Percentiles rank a stretch among this genome's conserved stretches.
Conservation (phyloP, 306 rosid genomes). For the Glycine tomentella region DNA sequence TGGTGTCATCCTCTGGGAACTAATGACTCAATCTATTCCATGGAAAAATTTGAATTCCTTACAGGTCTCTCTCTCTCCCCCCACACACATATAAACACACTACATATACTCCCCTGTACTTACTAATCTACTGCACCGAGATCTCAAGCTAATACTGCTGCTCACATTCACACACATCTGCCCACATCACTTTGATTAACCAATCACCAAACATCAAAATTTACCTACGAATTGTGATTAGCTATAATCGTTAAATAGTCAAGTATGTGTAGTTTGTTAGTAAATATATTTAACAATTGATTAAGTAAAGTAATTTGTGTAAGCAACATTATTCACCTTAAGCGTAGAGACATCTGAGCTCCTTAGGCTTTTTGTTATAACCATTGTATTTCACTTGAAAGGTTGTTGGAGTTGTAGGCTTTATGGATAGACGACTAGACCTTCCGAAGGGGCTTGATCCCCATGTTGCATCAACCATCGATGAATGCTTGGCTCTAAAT, state of each 20-base stretch:
- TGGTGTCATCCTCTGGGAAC: conserved; percentile 84
- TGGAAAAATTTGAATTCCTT: conserved; percentile 70
- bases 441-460: conserved; percentile 73
- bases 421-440: conserved; percentile 81
- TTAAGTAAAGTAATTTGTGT: conserved; percentile 5
- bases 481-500: conserved; percentile 56
- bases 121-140: no score
- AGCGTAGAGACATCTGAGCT: neutral
- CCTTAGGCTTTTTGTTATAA: conserved; percentile 17
- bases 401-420: conserved; percentile 90
- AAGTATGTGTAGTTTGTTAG: conserved; percentile 3
- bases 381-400: conserved; percentile 45
- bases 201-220: neutral
- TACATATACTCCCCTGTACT: no score
- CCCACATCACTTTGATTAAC: conserved; percentile 5
- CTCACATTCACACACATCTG: conserved; percentile 2
- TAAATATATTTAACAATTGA: conserved; percentile 14
- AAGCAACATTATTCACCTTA: conserved; percentile 3
- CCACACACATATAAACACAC: no score
- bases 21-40: conserved; percentile 72
- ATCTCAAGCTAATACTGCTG: no score
- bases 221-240: neutral
- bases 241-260: neutral
- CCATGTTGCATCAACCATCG: conserved; percentile 58
- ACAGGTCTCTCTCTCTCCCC: conserved; percentile 60